phyloP scores from a whole-genome alignment of 2,329 filamentous ascomycete species.

The Apiospora saccharicola region DNA sequence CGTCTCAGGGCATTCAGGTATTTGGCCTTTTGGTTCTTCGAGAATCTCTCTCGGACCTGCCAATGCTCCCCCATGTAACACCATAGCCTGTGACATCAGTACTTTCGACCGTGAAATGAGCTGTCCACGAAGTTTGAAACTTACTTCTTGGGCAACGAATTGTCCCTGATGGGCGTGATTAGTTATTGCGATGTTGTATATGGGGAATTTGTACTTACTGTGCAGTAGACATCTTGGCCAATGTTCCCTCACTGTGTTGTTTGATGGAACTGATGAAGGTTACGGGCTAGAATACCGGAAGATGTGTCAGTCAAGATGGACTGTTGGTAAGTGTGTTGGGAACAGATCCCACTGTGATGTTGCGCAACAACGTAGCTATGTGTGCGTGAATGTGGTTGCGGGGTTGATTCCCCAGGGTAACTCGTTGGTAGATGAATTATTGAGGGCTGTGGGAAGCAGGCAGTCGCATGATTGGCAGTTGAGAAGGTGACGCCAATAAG shows the following conservation, averaged over 20 bases:
- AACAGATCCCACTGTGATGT: neutral
- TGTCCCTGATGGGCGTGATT: neutral
- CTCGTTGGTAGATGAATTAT: neutral
- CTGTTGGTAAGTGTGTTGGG: neutral
- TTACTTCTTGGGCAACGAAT: neutral
- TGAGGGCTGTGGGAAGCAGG: neutral
- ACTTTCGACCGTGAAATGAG: neutral
- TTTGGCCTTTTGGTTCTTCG: conserved; percentile 39
- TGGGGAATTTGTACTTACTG: neutral
- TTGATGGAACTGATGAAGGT: neutral
- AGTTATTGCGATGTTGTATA: neutral
- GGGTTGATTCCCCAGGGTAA: neutral
- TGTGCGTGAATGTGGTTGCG: neutral
- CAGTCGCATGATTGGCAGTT: neutral
- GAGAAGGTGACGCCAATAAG: neutral
- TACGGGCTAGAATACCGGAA: neutral
- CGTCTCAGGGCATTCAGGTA: conserved; percentile 33
- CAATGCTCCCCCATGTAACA: conserved; percentile 42
- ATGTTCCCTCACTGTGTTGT: neutral
- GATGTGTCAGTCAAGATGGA: neutral
- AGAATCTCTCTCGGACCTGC: conserved; percentile 39
- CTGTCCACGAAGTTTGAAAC: neutral
- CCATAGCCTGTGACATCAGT: conserved; percentile 36
- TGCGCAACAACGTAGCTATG: neutral
- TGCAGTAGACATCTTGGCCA: neutral